Conservation (phyloP, 2,329 filamentous ascomycete species). For the Talaromyces sp. region DNA sequence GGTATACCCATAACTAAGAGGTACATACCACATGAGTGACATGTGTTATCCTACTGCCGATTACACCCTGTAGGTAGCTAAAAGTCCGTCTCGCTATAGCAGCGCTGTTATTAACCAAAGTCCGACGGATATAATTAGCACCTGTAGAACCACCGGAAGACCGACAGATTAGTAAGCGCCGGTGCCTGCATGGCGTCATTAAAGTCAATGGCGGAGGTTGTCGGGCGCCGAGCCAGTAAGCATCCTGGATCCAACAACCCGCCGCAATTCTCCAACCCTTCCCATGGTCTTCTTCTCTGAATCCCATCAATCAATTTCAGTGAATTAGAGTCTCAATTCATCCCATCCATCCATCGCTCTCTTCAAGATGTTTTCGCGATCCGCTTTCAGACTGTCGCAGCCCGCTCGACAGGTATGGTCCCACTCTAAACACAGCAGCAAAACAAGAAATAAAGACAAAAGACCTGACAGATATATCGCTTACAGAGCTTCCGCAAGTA, state of each 20-base stretch:
- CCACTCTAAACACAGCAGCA: slow-evolving; percentile 5
- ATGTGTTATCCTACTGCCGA: not conserved
- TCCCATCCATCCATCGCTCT: slow-evolving; percentile 10
- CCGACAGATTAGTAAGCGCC: not conserved
- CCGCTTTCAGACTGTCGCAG: slow-evolving; percentile 57
- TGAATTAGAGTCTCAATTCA: slow-evolving; percentile 7
- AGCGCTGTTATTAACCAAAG: not conserved
- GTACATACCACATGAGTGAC: no score
- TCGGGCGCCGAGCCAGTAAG: not conserved
- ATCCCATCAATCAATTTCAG: slow-evolving; percentile 12
- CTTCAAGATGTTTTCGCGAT: slow-evolving; percentile 60
- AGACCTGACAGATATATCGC: not conserved
- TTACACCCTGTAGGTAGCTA: no score
- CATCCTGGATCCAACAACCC: not conserved
- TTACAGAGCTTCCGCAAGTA: slow-evolving; percentile 62
- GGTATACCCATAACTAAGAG: not conserved
- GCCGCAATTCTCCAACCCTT: not conserved
- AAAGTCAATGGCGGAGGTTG: not conserved
- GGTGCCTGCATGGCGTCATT: not conserved
- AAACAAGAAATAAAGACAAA: not conserved
- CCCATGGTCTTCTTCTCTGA: slow-evolving; percentile 12
- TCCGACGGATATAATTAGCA: slow-evolving; percentile 3
- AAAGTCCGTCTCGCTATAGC: not conserved
- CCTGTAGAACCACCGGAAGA: not conserved
- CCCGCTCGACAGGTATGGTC: slow-evolving; percentile 57